These are phyloP conservation scores for Trebouxia sp. DNA, from an alignment of 139 green algal genomes.

Conservation along the genomic window DNA sequence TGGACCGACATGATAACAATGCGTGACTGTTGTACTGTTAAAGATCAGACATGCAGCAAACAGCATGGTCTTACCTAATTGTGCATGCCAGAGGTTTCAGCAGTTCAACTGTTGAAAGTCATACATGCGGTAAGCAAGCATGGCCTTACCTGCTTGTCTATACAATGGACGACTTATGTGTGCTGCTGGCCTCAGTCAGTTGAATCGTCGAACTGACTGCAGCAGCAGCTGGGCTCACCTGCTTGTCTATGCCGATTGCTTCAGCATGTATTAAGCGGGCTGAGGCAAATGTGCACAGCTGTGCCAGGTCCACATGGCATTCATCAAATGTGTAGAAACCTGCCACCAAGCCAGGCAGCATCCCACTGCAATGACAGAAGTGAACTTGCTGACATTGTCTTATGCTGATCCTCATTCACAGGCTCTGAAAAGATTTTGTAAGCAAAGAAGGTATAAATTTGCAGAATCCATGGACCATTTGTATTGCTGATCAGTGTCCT, in stretches of 20 bases:
- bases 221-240: slow-evolving; percentile 41
- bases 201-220: no score
- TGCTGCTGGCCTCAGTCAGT: no score
- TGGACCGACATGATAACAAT: no score
- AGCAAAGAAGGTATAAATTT: slow-evolving; percentile 94
- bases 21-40: no score
- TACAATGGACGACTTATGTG: not conserved
- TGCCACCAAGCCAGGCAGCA: slow-evolving; percentile 93
- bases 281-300: slow-evolving; percentile 70
- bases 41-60: no score
- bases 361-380: slow-evolving; percentile 70
- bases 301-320: slow-evolving; percentile 90
- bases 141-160: no score
- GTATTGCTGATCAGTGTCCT: no score
- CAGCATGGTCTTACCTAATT: no score
- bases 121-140: no score
- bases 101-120: no score
- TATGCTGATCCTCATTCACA: not conserved
- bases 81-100: no score
- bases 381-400: not conserved
- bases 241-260: slow-evolving; percentile 61
- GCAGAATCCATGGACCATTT: slow-evolving; percentile 51
- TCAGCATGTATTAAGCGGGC: slow-evolving; percentile 79
- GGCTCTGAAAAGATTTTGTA: not conserved
- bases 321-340: slow-evolving; percentile 91